A percentile compares a stretch with the other conserved stretches of the same genome.
These are phyloP conservation scores for Alternaria infectoria DNA, from an alignment of 2,329 filamentous ascomycete genomes.

Conservation along the genomic window DNA sequence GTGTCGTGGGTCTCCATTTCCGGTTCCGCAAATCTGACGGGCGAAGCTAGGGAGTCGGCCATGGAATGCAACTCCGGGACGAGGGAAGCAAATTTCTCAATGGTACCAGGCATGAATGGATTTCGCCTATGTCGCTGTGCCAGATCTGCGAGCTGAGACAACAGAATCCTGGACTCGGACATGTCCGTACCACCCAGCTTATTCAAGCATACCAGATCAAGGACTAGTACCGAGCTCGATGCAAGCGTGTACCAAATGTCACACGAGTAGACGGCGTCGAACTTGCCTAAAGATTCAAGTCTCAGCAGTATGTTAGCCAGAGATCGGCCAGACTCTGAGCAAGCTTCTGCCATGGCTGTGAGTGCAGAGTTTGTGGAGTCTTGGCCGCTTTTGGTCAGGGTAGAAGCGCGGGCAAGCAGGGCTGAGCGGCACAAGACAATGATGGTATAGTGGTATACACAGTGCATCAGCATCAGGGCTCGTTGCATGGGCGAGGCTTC, in stretches of 20 bases:
- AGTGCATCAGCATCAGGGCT: constrained; percentile 49
- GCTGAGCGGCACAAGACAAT: constrained; percentile 49
- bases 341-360: constrained; percentile 45
- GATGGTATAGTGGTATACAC: constrained; percentile 51
- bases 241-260: constrained; percentile 52
- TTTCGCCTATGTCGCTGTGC: constrained; percentile 40
- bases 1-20: constrained; percentile 11
- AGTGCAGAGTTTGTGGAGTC: constrained; percentile 36
- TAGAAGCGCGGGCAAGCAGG: constrained; percentile 47
- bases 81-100: constrained; percentile 46
- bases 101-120: constrained; percentile 47
- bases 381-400: constrained; percentile 33
- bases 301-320: constrained; percentile 44
- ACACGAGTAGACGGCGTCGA: constrained; percentile 51
- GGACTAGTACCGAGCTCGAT: constrained; percentile 47
- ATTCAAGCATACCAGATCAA: constrained; percentile 46
- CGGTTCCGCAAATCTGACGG: constrained; percentile 10
- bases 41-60: constrained; percentile 33
- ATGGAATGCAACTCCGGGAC: constrained; percentile 47
- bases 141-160: constrained; percentile 45
- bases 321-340: constrained; percentile 47
- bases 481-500: constrained; percentile 46
- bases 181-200: constrained; percentile 23
- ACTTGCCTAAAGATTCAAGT: constrained; percentile 46
- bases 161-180: constrained; percentile 39